phyloP scores from a whole-genome alignment of 1,284 basidiomycete genomes.

The Ceratobasidium sp. region DNA sequence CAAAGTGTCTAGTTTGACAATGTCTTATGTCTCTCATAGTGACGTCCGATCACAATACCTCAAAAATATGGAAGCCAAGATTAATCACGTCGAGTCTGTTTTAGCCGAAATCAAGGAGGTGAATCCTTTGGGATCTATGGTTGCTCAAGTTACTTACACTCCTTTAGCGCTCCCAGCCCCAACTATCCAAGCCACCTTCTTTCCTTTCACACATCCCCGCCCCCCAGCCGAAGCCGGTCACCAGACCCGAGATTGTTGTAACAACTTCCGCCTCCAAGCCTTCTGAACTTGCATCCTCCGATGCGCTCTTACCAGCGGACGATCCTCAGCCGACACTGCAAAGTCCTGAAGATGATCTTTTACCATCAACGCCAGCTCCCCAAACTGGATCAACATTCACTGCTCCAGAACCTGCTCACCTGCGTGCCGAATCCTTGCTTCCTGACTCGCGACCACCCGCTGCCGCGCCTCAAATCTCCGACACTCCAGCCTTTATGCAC shows the following conservation, averaged over 20 bases:
- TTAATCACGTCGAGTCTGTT: constrained; percentile 16
- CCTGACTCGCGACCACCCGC: constrained; percentile 24
- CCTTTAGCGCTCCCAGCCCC: constrained; percentile 24
- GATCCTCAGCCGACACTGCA: constrained; percentile 42
- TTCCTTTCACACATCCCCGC: constrained; percentile 28
- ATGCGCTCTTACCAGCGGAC: constrained; percentile 25
- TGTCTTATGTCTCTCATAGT: no score
- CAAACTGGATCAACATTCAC: constrained; percentile 43
- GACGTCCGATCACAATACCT: constrained; percentile 17
- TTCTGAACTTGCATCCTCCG: background rate
- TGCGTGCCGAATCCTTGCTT: constrained; percentile 31
- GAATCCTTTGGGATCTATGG: background rate
- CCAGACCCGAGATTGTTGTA: constrained; percentile 9
- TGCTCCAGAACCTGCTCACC: constrained; percentile 47
- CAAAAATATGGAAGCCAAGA: constrained; percentile 19
- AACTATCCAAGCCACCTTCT: constrained; percentile 26
- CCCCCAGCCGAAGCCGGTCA: constrained; percentile 10
- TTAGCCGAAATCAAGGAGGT: constrained; percentile 19
- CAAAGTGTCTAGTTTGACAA: no score
- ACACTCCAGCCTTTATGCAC: constrained; percentile 58
- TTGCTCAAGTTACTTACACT: background rate
- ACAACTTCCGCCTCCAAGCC: constrained; percentile 1
- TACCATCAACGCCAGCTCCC: constrained; percentile 47
- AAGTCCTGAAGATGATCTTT: constrained; percentile 42
- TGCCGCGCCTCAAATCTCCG: constrained; percentile 47